Base-by-base conservation (phyloP, 176 grass and related monocot species). In the Phyllostachys edulis region DNA sequence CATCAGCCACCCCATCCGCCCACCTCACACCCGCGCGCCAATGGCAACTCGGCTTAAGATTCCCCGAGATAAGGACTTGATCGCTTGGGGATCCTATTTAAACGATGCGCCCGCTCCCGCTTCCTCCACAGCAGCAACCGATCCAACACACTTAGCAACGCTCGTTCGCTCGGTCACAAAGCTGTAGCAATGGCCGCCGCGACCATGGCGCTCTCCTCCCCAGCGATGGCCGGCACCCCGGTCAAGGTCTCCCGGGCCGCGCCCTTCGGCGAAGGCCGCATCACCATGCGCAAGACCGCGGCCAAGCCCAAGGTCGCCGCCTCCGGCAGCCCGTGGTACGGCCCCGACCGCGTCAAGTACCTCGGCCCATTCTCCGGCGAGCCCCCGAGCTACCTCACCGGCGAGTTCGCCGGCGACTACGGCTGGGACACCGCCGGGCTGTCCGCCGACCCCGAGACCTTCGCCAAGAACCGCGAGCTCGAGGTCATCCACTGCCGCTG, bases 381-480 rank as follows among this genome's bases (percentile, higher is more conserved):
- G 59, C 73, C 92, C 42, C 86, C 89, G 45, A 87, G 86, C 70
- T 89, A 91, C 84, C 87, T 89, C 5, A 89, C 83, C 13, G 89
- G 87, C 5, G 89, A 94, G 71, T 94, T 94, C 81, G 80, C 87
- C 8, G 84, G 92, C 11, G 89, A 92, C 81, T 94, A 94, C 84
- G 87, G 92, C 20, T 89, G 84, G 92, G 92, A 94, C 85, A 90
- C 88, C 5, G 82, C 88, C 0, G 88, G 88, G 0, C 73, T 90
- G 2, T 91, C 89, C 0, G 89, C 86, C 0, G 89, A 94, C 84
- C 92, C 86, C 2, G 87, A 94, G 85, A 95, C 88, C n/a, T 92
- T 95, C 61, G 85, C 90, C 63, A 92, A 92, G 90, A 95, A 92
- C 85, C 69, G 88, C 1, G 90, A 95, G 85, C 90, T 95, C 1